Evolutionary conservation across 2,329 filamentous ascomycete genomes (phyloP), one percentile per base, ranked within the genome.

Genomic region (Mycocentrospora acerina): DNA sequence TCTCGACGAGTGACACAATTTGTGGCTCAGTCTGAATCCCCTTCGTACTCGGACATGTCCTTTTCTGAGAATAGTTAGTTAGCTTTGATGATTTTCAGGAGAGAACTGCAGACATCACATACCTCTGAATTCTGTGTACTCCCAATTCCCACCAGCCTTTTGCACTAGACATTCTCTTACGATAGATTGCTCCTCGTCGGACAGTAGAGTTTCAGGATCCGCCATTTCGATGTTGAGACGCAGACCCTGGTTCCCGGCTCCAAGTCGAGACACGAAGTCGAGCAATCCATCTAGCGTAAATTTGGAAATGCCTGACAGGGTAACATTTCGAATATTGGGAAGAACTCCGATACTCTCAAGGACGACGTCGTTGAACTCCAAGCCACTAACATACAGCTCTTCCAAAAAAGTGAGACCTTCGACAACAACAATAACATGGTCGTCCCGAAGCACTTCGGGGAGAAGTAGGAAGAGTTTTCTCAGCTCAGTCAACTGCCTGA

Each of bases 311-410:
- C 77, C 79, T 25, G 71, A 73, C 28, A 85, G 74, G 4, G 71
- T 73, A 6, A 85, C 64, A 4, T 64, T 69, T 30, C 73, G 75
- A 24, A 86, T 63, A 22, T 74, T 68, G 3, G 59, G 57, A 29
- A 83, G 65, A 5, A 59, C 58, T 9, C 76, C 69, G 10, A 81
- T 56, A 3, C 59, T 55, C 24, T 57, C 55, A 39, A 76, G 70
- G 9, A 77, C 64, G 15, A 71, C 68, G 43, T 81, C 75, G 4
- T 75, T 71, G 15, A 78, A 61, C 12, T 76, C 75, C 29, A 74
- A 70, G 7, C 81, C 81, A 29, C 72, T 75, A 32, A 85, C 74
- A 29, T 70, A 74, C 11, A 86, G 61, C 10, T 79, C 73, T 47
- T 82, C 78, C 0, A 86, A 69, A 12, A 69, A 55, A 0, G 62